Conservation (phyloP, 129 eudicot species). For the Lonicera japonica region DNA sequence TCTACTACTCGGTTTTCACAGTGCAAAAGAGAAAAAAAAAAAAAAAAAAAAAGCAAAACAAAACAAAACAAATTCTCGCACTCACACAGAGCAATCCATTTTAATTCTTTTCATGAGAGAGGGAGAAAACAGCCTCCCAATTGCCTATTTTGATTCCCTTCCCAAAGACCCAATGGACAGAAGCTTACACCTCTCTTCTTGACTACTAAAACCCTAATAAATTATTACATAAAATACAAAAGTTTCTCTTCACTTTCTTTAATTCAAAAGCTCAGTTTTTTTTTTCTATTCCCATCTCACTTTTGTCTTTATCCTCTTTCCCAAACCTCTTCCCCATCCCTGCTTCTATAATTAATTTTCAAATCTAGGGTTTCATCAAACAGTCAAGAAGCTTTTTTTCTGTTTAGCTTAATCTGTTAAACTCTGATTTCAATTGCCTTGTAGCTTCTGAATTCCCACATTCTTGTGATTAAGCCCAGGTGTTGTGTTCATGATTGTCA, state of each 20-base stretch:
- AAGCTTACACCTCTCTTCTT: neutral
- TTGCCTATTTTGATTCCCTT: neutral
- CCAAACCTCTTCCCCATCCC: conserved; percentile 25
- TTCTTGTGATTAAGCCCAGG: conserved; percentile 9
- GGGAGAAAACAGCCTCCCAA: no score
- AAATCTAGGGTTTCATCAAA: conserved; percentile 57
- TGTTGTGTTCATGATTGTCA: conserved; percentile 6
- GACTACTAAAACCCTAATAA: conserved; percentile 9
- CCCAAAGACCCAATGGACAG: neutral
- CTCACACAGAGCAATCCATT: no score
- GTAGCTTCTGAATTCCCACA: conserved; percentile 21
- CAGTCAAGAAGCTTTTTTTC: neutral
- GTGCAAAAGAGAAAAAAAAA: no score
- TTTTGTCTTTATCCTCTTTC: conserved; percentile 55
- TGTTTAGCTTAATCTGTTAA: conserved; percentile 4
- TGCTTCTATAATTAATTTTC: conserved; percentile 21
- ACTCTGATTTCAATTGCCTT: conserved; percentile 1
- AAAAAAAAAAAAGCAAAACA: no score
- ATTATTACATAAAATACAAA: conserved; percentile 1
- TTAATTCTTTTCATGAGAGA: no score
- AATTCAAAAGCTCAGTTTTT: conserved; percentile 53
- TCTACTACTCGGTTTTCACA: no score
- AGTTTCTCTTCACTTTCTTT: conserved; percentile 15
- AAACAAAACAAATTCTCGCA: no score
- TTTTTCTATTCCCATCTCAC: conserved; percentile 18